Base-by-base conservation (phyloP, 345 rosid genomes). In the Aegle marmelos region DNA sequence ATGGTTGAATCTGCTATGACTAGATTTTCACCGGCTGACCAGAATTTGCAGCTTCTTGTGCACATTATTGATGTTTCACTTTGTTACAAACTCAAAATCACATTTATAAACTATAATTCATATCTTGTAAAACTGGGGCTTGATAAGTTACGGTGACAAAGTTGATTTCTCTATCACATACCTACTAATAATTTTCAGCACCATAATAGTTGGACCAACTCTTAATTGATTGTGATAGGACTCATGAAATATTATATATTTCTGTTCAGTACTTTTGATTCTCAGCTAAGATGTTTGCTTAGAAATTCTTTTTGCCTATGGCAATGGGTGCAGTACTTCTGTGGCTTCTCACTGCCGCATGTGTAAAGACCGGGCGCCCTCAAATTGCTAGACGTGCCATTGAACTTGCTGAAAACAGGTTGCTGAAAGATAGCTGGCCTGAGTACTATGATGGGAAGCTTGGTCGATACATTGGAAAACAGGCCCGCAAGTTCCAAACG, bases 361-460 rank as follows among this genome's bases (percentile, higher is more conserved):
- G 96, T 56, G 90, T 95, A 76, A 93, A 93, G 86, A 92, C 94
- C 1, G 97, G 99, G 53, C 92, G 99, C 48, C 99, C 98, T 31
- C 99, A 92, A 64, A 91, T 93, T 27, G 99, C 98, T 70, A 92
- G 93, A 58, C 81, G 90, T 22, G 99, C 98, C 61, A 87, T 91
- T 63, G 99, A 93, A 78, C 81, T 90, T 59, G 95, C 96, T 7
- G 97, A 95, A 82, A 65, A 80, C 30, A 88, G 95, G 90, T 78
- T 96, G 81, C 81, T 81, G 45, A 92, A 88, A 84, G 98, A 96
- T 85, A 73, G 56, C 69, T 95, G 98, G 99, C 97, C 97, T 5
- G 98, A 95, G 78, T 95, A 95, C 78, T 95, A 95, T 19, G 98
- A 96, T 1, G 99, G 99, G 11, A 96, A 92, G 91, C 74, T 85